phyloP scores from a whole-genome alignment of 768 basidiomycete species.

The Lanmaoa rubissima region DNA sequence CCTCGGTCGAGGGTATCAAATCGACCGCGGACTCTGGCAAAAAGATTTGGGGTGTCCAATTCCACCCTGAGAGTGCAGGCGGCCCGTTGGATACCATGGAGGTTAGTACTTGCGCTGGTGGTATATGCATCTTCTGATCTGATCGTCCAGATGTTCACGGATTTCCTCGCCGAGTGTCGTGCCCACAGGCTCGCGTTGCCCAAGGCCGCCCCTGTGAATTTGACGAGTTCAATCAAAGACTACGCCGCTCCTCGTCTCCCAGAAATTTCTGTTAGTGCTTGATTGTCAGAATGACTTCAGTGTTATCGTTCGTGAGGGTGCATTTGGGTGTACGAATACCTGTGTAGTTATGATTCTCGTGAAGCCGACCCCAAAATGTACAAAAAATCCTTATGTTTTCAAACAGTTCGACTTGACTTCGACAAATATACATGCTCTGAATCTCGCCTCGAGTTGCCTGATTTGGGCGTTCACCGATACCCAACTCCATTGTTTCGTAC shows the following conservation, averaged over 20 bases:
- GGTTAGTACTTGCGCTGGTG: conserved; percentile 43
- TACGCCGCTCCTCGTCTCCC: conserved; percentile 20
- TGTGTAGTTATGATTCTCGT: background rate
- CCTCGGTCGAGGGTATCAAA: conserved; percentile 98
- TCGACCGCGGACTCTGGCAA: conserved; percentile 87
- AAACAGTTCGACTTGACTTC: too few species aligned
- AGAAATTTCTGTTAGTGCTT: conserved; percentile 32
- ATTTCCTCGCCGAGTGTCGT: conserved; percentile 82
- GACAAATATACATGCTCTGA: too few species aligned
- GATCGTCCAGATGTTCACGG: conserved; percentile 79
- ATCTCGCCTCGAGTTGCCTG: conserved; percentile 3
- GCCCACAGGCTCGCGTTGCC: conserved; percentile 45
- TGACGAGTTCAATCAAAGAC: conserved; percentile 18
- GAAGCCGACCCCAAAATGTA: background rate
- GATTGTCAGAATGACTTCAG: background rate
- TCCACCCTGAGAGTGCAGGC: conserved; percentile 98
- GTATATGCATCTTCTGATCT: background rate
- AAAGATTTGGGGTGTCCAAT: conserved; percentile 97
- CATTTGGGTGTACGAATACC: conserved; percentile 18
- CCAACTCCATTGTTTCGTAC: background rate
- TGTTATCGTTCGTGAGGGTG: background rate
- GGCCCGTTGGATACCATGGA: conserved; percentile 99
- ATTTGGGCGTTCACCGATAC: conserved; percentile 4
- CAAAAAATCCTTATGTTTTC: background rate
- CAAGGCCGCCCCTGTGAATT: conserved; percentile 13